phyloP scores from a whole-genome alignment of 306 rosid species.

The Canavalia ensiformis region DNA sequence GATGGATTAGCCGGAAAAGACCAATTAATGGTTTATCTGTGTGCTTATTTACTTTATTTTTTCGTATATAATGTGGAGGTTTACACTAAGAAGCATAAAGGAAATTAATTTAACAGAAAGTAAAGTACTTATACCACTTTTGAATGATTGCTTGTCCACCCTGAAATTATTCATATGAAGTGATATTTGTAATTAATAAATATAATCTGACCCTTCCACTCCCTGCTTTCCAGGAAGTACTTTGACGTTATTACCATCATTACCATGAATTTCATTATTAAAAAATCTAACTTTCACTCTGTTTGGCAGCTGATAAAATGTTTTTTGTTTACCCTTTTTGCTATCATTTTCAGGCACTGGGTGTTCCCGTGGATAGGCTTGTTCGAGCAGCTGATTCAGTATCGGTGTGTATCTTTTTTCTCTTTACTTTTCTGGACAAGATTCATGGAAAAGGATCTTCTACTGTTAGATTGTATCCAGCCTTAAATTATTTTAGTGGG shows the following conservation, averaged over 20 bases:
- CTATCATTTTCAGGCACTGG: conserved; percentile 74
- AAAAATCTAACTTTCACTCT: not conserved
- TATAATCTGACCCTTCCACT: too few species aligned
- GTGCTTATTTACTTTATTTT: not conserved
- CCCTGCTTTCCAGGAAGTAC: too few species aligned
- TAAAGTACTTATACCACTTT: not conserved
- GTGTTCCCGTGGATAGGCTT: conserved; percentile 83
- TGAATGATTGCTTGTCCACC: not conserved
- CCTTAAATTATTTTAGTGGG: not conserved
- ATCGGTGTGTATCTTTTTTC: conserved; percentile 45
- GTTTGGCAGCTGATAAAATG: conserved; percentile 6
- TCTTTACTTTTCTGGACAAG: conserved; percentile 43
- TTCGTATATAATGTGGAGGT: not conserved
- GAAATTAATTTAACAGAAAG: not conserved
- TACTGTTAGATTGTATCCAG: not conserved
- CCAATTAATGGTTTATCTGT: not conserved
- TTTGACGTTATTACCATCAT: too few species aligned
- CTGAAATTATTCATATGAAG: not conserved
- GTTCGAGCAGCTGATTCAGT: conserved; percentile 98
- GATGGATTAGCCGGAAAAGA: too few species aligned
- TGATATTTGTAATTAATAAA: not conserved
- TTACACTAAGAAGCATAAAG: not conserved
- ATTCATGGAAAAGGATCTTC: conserved; percentile 29
- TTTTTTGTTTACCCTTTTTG: conserved; percentile 1
- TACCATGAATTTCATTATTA: too few species aligned